Evolutionary conservation across 129 eudicot genomes (phyloP).

Genomic region (Lactuca saligna): DNA sequence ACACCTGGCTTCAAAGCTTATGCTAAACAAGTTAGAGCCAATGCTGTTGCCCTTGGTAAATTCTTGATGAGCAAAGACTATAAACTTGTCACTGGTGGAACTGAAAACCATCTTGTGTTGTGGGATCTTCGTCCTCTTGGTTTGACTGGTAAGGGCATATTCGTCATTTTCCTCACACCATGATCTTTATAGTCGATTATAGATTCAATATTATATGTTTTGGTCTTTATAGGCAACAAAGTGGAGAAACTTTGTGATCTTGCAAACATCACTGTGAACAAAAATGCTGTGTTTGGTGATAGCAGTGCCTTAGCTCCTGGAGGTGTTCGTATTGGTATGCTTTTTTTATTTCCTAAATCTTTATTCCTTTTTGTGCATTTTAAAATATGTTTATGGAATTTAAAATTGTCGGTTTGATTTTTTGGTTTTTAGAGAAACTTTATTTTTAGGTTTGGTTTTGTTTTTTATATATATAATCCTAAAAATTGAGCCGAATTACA

Average conservation of each 20-base stretch:
- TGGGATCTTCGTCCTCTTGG: conserved; percentile 99
- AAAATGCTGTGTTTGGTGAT: conserved; percentile 93
- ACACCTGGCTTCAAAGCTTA: conserved; percentile 92
- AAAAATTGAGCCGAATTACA: no score
- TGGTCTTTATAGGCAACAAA: conserved; percentile 60
- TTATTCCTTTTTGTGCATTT: neutral
- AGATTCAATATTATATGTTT: neutral
- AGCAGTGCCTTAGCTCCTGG: conserved; percentile 94
- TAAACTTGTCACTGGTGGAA: conserved; percentile 86
- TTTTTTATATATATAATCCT: no score
- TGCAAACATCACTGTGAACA: conserved; percentile 80
- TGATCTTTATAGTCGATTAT: neutral
- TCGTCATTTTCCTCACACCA: neutral
- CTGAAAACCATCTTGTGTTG: conserved; percentile 96
- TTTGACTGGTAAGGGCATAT: conserved; percentile 60
- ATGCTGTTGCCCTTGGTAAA: conserved; percentile 90
- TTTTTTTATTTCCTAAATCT: neutral
- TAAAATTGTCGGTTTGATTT: neutral
- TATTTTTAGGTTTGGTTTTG: no score
- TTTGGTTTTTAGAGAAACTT: no score
- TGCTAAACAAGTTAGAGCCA: conserved; percentile 92
- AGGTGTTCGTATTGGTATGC: conserved; percentile 83
- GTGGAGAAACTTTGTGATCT: conserved; percentile 92
- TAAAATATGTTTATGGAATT: neutral
- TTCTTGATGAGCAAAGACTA: conserved; percentile 86